phyloP scores from a whole-genome alignment of 2,329 filamentous ascomycete species.

The Penicillium verrucosum region DNA sequence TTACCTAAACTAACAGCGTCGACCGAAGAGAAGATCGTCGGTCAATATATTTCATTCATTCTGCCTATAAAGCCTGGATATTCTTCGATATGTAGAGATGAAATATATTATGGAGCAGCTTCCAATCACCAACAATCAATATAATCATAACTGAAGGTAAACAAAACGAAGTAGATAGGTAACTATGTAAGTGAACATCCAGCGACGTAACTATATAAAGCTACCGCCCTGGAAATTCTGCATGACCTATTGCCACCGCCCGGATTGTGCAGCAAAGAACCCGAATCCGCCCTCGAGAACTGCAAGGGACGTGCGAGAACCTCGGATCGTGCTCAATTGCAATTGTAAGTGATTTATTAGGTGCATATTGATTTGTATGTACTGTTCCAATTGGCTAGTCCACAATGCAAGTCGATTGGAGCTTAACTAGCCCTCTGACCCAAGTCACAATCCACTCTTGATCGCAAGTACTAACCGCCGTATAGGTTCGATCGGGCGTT shows the following conservation, averaged over 20 bases:
- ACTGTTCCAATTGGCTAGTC: neutral
- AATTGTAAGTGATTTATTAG: slow-evolving; percentile 14
- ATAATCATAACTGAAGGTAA: neutral
- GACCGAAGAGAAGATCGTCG: neutral
- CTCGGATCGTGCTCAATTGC: slow-evolving; percentile 20
- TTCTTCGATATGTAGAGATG: neutral
- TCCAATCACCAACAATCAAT: neutral
- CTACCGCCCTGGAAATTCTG: slow-evolving; percentile 1
- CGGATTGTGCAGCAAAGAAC: slow-evolving; percentile 9
- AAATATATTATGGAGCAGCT: neutral
- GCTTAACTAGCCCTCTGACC: neutral
- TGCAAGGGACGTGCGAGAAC: slow-evolving; percentile 20
- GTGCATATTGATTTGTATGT: neutral
- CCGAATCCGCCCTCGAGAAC: slow-evolving; percentile 20
- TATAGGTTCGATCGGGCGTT: slow-evolving; percentile 20
- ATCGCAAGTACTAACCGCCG: slow-evolving; percentile 9
- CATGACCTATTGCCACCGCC: slow-evolving; percentile 12
- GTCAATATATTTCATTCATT: neutral
- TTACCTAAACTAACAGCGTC: neutral
- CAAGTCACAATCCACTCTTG: neutral
- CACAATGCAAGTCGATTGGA: neutral
- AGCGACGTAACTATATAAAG: neutral
- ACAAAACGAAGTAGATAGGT: neutral
- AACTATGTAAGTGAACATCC: neutral
- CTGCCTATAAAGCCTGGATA: neutral